Evolutionary conservation across 177 flowering plant genomes (phyloP).

Genomic region (Vitis hybrid): DNA sequence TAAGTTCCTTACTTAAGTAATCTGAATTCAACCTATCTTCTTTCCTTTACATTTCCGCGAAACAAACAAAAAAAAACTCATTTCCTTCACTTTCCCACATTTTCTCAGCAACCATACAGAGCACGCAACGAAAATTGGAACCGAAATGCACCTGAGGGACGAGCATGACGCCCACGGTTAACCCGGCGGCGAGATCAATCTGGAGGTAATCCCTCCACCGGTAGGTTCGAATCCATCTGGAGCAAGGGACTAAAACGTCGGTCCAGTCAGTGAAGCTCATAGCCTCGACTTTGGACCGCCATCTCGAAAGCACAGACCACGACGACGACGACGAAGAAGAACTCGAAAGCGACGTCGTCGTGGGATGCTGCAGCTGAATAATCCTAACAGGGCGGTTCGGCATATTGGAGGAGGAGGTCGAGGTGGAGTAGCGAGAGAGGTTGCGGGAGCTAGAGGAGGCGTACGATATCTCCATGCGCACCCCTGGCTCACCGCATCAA

Average conservation of each 20-base stretch:
- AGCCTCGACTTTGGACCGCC: slow-evolving; percentile 42
- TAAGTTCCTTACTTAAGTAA: too few species aligned
- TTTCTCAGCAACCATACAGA: slow-evolving; percentile 9
- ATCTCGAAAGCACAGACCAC: slow-evolving; percentile 24
- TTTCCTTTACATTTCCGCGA: background rate
- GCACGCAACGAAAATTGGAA: background rate
- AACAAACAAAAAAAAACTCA: background rate
- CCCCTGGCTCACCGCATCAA: slow-evolving; percentile 11
- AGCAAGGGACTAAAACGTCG: slow-evolving; percentile 69
- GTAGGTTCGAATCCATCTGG: slow-evolving; percentile 82
- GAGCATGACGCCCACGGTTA: slow-evolving; percentile 93
- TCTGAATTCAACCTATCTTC: too few species aligned
- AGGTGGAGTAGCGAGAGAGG: slow-evolving; percentile 15
- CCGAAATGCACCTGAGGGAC: slow-evolving; percentile 81
- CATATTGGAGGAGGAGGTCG: slow-evolving; percentile 15
- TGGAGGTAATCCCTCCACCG: slow-evolving; percentile 77
- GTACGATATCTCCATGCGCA: slow-evolving; percentile 72
- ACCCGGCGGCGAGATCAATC: slow-evolving; percentile 79
- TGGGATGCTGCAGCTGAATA: slow-evolving; percentile 74
- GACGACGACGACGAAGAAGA: slow-evolving; percentile 24
- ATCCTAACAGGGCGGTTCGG: slow-evolving; percentile 60
- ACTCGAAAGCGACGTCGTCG: slow-evolving; percentile 26
- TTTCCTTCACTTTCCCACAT: background rate
- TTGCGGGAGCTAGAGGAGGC: slow-evolving; percentile 64
- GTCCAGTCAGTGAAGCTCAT: slow-evolving; percentile 69